Percentiles rank a stretch among this genome's conserved stretches.
phyloP scores from a whole-genome alignment of 352 stramenopile genomes.

The Saprolegnia diclina region DNA sequence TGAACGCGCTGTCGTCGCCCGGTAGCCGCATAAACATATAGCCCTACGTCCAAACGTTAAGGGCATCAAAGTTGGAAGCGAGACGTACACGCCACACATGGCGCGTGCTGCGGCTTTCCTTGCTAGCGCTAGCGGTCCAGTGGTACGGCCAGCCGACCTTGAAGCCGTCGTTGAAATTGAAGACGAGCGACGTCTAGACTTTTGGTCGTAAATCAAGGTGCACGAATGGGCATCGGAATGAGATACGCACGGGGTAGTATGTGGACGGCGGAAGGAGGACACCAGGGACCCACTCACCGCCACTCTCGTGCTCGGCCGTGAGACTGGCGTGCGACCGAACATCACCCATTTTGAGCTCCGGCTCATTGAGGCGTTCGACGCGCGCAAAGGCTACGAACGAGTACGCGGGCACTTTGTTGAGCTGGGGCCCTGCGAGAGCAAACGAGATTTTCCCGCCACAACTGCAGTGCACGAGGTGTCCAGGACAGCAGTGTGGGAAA shows the following conservation, averaged over 20 bases:
- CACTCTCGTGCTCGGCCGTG: not conserved
- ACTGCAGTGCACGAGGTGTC: conserved; percentile 2
- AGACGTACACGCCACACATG: conserved; percentile 12
- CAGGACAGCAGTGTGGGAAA: conserved; percentile 22
- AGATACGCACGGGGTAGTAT: conserved; percentile 1
- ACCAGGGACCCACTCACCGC: conserved; percentile 4
- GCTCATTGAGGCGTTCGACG: not conserved
- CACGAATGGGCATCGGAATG: not conserved
- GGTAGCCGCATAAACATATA: conserved; percentile 15
- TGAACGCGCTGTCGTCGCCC: not conserved
- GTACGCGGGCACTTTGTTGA: conserved; percentile 1
- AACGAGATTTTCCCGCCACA: conserved; percentile 10
- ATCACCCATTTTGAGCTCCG: conserved; percentile 5
- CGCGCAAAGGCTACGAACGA: conserved; percentile 20
- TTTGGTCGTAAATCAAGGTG: not conserved
- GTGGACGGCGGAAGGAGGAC: conserved; percentile 10
- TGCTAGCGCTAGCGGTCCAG: conserved; percentile 17
- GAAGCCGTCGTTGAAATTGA: conserved; percentile 15
- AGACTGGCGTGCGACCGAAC: not conserved
- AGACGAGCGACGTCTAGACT: conserved; percentile 1
- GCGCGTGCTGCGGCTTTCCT: conserved; percentile 4
- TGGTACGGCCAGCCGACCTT: conserved; percentile 19
- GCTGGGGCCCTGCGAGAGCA: not conserved
- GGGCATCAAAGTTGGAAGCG: not conserved
- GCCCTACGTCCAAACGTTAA: not conserved